Evolutionary conservation across 495 filamentous ascomycete species (phyloP).

Genomic region (Penicillium samsonianum): DNA sequence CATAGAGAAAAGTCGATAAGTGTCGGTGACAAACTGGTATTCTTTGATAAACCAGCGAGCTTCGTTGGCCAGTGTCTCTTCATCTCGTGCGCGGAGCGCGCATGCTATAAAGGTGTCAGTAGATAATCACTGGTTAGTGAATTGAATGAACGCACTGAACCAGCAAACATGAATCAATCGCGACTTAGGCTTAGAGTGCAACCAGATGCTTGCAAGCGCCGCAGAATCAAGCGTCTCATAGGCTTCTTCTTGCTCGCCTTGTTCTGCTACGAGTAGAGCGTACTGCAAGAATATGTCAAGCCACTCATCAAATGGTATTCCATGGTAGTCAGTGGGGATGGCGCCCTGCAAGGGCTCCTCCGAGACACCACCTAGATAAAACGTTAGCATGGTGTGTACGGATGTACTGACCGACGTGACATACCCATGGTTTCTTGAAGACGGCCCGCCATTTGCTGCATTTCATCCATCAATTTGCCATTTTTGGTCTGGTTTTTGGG

Average conservation of each 20-base stretch:
- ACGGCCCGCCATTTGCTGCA: constrained; percentile 66
- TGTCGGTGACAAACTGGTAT: constrained; percentile 80
- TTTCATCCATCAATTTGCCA: constrained; percentile 52
- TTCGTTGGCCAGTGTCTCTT: constrained; percentile 63
- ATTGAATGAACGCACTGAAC: constrained; percentile 57
- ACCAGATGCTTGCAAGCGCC: constrained; percentile 76
- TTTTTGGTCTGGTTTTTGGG: constrained; percentile 37
- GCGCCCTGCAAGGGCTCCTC: constrained; percentile 35
- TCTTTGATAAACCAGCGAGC: constrained; percentile 85
- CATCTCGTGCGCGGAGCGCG: constrained; percentile 76
- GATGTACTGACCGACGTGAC: constrained; percentile 16
- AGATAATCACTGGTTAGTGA: not conserved
- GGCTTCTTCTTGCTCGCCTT: constrained; percentile 58
- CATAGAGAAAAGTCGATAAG: constrained; percentile 77
- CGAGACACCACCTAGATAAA: constrained; percentile 16
- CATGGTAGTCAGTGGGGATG: constrained; percentile 68
- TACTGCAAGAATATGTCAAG: constrained; percentile 89
- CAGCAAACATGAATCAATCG: constrained; percentile 79
- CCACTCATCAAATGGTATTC: constrained; percentile 79
- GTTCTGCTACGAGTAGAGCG: constrained; percentile 68
- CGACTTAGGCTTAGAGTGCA: constrained; percentile 60
- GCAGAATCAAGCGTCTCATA: constrained; percentile 77
- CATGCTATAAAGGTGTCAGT: constrained; percentile 57
- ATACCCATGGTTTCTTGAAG: constrained; percentile 60
- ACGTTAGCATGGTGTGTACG: constrained; percentile 15